Base-by-base conservation (phyloP, 176 grass and related monocot genomes). In the Pontederia paniculata region DNA sequence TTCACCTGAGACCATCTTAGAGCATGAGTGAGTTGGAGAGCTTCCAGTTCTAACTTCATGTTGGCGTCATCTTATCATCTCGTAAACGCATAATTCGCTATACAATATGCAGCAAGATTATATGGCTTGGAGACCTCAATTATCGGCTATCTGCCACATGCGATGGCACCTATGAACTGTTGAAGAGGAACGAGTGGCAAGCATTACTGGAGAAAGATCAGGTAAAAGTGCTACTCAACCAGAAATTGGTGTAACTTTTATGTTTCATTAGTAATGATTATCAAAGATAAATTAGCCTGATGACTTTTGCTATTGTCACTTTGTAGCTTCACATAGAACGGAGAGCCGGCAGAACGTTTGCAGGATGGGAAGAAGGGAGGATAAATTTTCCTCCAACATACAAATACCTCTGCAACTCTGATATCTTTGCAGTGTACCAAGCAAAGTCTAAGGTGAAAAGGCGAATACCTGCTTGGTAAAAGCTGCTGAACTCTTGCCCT, bases 121-220 rank as follows among this genome's bases (percentile, higher is more conserved):
- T 97, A 42, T 97, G 91, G 91, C 79, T 97, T 0, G 91, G 91
- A 0, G 91, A 97, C 74, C 68, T 97, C 13, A 97, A 97, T 43
- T 97, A 97, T 61, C 82, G 91, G 0, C 77, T 97, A 8, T 15
- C 60, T 20, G 53, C 54, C 3, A 70, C 28, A 19, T 22, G 62
- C 55, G 23, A 48, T 47, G 31, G 58, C n/a, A 73, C 80, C 8
- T 63, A 54, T 2, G 64, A 68, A 3, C 17, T 87, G 68, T 56
- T 97, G 20, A 67, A 90, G 61, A 72, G 60, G 58, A 73, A 65
- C n/a, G 73, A 97, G 17, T 97, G 91, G 91, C 37, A 57, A 20
- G 58, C 77, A 21, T 44, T 97, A 52, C 54, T 97, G 55, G 69
- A 90, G 62, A 51, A 67, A 10, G 91, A 97, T 58, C 85, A 94